These are phyloP conservation scores for Begonia loranthoides DNA, from an alignment of 306 rosid genomes.

Conservation along the genomic window DNA sequence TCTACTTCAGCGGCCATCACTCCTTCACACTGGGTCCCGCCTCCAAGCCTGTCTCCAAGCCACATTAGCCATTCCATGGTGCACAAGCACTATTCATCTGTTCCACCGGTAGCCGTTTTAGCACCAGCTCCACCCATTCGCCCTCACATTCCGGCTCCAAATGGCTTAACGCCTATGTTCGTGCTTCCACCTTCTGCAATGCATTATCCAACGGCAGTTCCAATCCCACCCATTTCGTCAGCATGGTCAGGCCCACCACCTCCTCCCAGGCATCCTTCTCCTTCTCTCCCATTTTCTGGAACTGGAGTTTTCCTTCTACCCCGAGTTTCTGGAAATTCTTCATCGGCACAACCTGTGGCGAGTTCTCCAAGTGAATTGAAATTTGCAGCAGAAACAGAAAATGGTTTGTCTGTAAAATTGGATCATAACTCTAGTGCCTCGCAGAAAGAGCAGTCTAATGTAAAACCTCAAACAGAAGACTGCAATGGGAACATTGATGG, in stretches of 20 bases:
- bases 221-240: constrained; percentile 45
- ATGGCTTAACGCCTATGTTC: constrained; percentile 58
- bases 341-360: constrained; percentile 27
- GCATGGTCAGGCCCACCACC: constrained; percentile 72
- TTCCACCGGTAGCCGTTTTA: constrained; percentile 44
- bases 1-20: constrained; percentile 32
- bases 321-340: constrained; percentile 53
- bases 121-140: constrained; percentile 51
- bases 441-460: constrained; percentile 31
- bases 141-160: constrained; percentile 42
- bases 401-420: constrained; percentile 26
- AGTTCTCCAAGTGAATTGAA: constrained; percentile 24
- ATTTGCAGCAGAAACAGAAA: constrained; percentile 32
- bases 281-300: constrained; percentile 59
- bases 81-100: constrained; percentile 48
- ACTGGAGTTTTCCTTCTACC: constrained; percentile 98
- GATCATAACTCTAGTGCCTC: constrained; percentile 16
- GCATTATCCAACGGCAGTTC: constrained; percentile 56
- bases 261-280: constrained; percentile 69
- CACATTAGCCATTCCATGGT: constrained; percentile 44
- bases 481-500: constrained; percentile 45
- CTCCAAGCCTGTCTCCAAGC: constrained; percentile 53
- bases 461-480: constrained; percentile 32
- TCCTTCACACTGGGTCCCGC: constrained; percentile 48
- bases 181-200: constrained; percentile 54